phyloP scores from a whole-genome alignment of 768 basidiomycete genomes.

The Rickenella mellea region DNA sequence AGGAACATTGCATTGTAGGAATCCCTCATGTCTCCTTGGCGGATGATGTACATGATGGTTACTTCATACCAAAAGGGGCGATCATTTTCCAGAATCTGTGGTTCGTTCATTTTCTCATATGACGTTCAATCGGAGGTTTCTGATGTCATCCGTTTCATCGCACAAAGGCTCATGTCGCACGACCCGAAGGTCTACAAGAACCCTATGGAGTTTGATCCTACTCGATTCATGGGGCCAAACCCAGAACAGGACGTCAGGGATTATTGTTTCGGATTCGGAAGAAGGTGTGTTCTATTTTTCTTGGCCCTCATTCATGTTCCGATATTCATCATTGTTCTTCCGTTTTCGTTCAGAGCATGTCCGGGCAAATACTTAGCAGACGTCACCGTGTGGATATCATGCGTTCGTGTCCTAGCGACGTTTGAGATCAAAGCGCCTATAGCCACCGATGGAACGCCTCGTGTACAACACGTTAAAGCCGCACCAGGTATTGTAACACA shows the following conservation, averaged over 20 bases:
- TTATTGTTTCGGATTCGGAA: background rate
- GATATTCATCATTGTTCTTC: too few species aligned
- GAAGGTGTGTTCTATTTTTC: too few species aligned
- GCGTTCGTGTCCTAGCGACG: constrained; percentile 12
- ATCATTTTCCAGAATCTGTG: constrained; percentile 8
- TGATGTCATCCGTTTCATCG: background rate
- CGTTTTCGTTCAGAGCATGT: constrained; percentile 6
- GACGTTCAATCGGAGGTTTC: too few species aligned
- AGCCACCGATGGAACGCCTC: too few species aligned
- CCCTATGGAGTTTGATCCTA: background rate
- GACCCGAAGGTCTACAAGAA: background rate
- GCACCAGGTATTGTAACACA: too few species aligned
- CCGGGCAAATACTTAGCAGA: constrained; percentile 21
- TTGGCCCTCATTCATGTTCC: too few species aligned
- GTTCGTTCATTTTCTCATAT: too few species aligned
- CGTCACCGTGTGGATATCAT: constrained; percentile 16
- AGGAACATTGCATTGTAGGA: too few species aligned
- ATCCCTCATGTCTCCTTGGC: too few species aligned
- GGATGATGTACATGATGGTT: constrained; percentile 9
- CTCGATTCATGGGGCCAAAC: background rate
- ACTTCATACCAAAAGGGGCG: constrained; percentile 10
- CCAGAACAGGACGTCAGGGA: background rate
- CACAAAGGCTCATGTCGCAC: background rate
- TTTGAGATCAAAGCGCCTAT: constrained; percentile 10
- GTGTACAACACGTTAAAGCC: too few species aligned